Base-by-base conservation (phyloP, 1,284 basidiomycete species). In the Cutaneotrichosporon sp. region DNA sequence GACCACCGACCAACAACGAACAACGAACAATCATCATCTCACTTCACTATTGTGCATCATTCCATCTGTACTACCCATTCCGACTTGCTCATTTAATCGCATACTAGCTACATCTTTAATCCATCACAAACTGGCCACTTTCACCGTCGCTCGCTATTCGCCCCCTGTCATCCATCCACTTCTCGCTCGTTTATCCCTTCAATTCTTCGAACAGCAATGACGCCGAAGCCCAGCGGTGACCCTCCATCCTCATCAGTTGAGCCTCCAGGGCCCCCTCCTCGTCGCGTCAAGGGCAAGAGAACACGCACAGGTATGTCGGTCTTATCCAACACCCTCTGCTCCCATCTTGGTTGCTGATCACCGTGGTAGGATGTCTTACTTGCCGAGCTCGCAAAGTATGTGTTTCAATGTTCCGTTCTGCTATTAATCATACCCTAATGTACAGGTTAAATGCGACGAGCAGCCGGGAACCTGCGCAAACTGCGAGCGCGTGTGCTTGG, bases 401-500 rank as follows among this genome's bases (percentile, higher is more conserved):
- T 47, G 4, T 27, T 6, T 16, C 9, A 27, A 19, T 8, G 22
- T 26, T 35, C 38, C 6, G 12, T 20, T 22, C 20, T 6, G 20
- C 35, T n/a, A 17, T 22, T 29, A 11, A 12, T 7, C 25, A 9
- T 20, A n/a, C 4, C 16, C 20, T 43, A 22, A 39, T n/a, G 5
- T 20, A 32, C 16, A 61, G 60, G 55, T 61, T 33, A 62, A 62
- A 44, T 62, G 61, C 32, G 61, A 62, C 29, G 61, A 62, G 29
- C 43, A 49, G 14, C 59, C 61, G 2, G 61, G 56, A 0, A 59
- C 48, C 1, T 62, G 61, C 29, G 51, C 46, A 31, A 62, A 62
- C 44, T 62, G 61, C 54, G 53, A 58, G 47, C 53, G 59, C 9
- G 54, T 61, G 10, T 39, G 52, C 12, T 42, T 61, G 3, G 54